These are phyloP conservation scores for Populus pruinosa DNA, from an alignment of 345 rosid species.

Conservation along the genomic window DNA sequence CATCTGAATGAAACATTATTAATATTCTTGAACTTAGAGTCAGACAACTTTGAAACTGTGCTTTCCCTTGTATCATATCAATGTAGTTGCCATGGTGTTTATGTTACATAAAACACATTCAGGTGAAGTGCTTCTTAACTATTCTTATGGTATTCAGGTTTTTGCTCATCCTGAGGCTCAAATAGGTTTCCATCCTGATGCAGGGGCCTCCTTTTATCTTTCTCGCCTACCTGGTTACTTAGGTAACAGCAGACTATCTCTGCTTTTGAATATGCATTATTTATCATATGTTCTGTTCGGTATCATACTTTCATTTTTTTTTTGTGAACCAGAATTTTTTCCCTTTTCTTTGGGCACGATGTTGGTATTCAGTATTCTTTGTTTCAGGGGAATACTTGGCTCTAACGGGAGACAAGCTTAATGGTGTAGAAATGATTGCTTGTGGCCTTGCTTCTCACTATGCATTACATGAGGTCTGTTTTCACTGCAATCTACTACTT, in stretches of 20 bases:
- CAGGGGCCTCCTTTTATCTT: conserved; percentile 88
- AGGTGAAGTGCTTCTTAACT: background rate
- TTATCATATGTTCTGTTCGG: background rate
- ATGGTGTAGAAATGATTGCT: conserved; percentile 89
- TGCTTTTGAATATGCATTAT: conserved; percentile 1
- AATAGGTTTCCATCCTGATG: conserved; percentile 88
- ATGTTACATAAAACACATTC: too few relatives aligned
- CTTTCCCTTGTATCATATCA: background rate
- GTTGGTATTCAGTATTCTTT: background rate
- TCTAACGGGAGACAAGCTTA: conserved; percentile 81
- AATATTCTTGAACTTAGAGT: background rate
- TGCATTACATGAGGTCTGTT: conserved; percentile 60
- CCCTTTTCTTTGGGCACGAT: background rate
- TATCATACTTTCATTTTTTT: background rate
- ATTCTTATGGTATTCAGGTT: conserved; percentile 38
- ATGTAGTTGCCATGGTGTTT: background rate
- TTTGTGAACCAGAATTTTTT: background rate
- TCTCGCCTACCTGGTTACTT: conserved; percentile 83
- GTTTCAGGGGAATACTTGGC: conserved; percentile 83
- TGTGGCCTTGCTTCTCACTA: conserved; percentile 93
- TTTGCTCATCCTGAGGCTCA: conserved; percentile 76
- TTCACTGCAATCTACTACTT: conserved; percentile 6
- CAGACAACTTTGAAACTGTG: background rate
- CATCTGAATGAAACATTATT: background rate
- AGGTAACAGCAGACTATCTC: conserved; percentile 35